Evolutionary conservation across 148 eudicot species (phyloP).

Genomic region (Vaccinium darrowii): DNA sequence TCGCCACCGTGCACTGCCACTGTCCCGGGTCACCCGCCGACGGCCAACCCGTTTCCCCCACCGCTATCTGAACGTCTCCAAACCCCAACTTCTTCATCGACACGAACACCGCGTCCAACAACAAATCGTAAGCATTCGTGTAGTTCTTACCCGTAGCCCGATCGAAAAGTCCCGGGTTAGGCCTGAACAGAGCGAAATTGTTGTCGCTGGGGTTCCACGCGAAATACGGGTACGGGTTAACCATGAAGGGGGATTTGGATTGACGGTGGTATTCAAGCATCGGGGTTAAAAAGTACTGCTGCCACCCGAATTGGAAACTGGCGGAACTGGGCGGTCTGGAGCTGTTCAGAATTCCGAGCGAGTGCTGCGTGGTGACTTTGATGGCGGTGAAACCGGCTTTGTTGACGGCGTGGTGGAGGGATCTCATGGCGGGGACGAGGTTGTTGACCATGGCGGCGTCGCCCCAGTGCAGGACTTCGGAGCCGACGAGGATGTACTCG

Average conservation of each 20-base stretch:
- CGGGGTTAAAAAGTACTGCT: slow-evolving; percentile 49
- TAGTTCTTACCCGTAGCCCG: slow-evolving; percentile 44
- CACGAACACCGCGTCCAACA: slow-evolving; percentile 57
- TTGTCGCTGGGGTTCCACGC: slow-evolving; percentile 37
- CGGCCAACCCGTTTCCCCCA: slow-evolving; percentile 92
- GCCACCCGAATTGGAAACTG: slow-evolving; percentile 68
- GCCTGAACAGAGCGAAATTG: slow-evolving; percentile 39
- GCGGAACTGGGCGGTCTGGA: slow-evolving; percentile 65
- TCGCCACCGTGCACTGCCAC: slow-evolving; percentile 44
- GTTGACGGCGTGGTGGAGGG: slow-evolving; percentile 43
- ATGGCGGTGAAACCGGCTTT: slow-evolving; percentile 34
- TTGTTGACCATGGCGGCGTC: slow-evolving; percentile 45
- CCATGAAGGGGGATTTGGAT: slow-evolving; percentile 67
- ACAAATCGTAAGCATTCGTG: slow-evolving; percentile 58
- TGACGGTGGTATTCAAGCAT: slow-evolving; percentile 59
- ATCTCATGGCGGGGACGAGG: slow-evolving; percentile 70
- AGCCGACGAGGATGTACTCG: slow-evolving; percentile 51
- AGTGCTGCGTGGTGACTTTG: slow-evolving; percentile 66
- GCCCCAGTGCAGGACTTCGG: slow-evolving; percentile 81
- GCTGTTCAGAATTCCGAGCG: slow-evolving; percentile 49
- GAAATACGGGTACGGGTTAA: slow-evolving; percentile 90
- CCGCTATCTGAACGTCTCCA: slow-evolving; percentile 60
- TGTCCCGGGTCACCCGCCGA: slow-evolving; percentile 47
- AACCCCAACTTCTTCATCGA: slow-evolving; percentile 70
- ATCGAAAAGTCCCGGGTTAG: slow-evolving; percentile 45